Evolutionary conservation across 176 grass and related monocot genomes (phyloP), one percentile per base, ranked within the genome.

Genomic region (Oryza rufipogon): DNA sequence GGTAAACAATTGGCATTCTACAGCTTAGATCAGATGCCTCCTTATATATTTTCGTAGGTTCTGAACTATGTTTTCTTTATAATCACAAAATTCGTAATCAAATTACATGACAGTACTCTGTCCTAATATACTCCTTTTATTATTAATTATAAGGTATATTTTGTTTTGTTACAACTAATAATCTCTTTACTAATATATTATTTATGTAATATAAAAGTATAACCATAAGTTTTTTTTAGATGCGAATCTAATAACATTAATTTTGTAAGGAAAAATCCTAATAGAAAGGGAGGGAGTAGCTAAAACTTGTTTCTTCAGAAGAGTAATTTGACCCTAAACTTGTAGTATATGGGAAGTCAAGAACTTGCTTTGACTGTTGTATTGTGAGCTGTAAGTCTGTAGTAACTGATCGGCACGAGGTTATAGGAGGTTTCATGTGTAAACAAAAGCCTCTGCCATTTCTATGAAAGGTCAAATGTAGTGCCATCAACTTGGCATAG

Each of bases 281-380:
- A 32, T 3, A 32, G 30, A 32, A 32, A 32, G 30, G 30, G 30
- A 32, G 30, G 30, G 30, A 32, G 30, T 32, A 32, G 30, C 54
- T 58, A 58, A 2, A 58, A 19, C 1, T 8, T 20, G 8, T 58
- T 20, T 58, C 19, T 58, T 58, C 54, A n/a, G 19, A n/a, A n/a
- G 19, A 58, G 54, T 17, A 56, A 56, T 56, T 56, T 19, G 51
- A 19, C 51, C 14, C 16, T 19, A 56, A 2, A 19, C 51, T 7
- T 19, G 9, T 19, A 56, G 42, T 41, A 8, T 58, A 58, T 58
- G 30, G 15, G 28, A 64, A 71, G 73, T 88, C 30, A 32, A 9
- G 46, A 33, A 36, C 30, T 65, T 22, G 28, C 41, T 71, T 71
- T 87, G 86, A 87, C 86, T 38, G 39, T 34, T 75, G 71, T 66